Conservation (phyloP, 2,329 filamentous ascomycete species). For the Diaporthe capsici region DNA sequence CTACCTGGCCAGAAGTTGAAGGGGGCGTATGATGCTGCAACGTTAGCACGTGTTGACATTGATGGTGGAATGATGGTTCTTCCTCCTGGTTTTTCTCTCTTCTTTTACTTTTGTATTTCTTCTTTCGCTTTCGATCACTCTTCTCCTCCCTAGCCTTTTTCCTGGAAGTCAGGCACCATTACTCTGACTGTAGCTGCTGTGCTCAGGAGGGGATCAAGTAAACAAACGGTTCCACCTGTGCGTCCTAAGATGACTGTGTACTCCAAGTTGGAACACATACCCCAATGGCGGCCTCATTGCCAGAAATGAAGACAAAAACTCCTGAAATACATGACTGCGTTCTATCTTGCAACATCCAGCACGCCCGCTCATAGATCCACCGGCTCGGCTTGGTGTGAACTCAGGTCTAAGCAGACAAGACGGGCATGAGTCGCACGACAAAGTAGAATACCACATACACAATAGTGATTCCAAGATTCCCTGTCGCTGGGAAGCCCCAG, state of each 20-base stretch:
- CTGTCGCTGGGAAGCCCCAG: background rate
- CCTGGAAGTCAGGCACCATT: too few species aligned
- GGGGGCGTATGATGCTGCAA: too few species aligned
- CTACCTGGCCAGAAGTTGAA: too few species aligned
- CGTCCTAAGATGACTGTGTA: background rate
- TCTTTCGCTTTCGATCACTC: too few species aligned
- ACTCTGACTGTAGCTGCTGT: background rate
- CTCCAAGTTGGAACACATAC: background rate
- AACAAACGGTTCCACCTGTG: background rate
- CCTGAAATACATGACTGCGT: background rate
- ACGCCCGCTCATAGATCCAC: too few species aligned
- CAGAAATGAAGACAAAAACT: background rate
- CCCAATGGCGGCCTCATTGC: background rate
- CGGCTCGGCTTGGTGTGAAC: background rate
- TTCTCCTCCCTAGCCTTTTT: too few species aligned
- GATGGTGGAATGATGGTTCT: too few species aligned
- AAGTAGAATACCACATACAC: slow-evolving; percentile 7
- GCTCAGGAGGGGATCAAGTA: background rate
- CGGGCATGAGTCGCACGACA: background rate
- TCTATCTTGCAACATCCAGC: too few species aligned
- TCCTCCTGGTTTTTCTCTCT: too few species aligned
- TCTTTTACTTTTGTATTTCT: too few species aligned
- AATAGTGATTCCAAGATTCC: background rate
- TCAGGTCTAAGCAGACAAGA: background rate
- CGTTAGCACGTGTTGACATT: too few species aligned